Conservation (phyloP, 768 basidiomycete species). For the Termitomyces sp. region DNA sequence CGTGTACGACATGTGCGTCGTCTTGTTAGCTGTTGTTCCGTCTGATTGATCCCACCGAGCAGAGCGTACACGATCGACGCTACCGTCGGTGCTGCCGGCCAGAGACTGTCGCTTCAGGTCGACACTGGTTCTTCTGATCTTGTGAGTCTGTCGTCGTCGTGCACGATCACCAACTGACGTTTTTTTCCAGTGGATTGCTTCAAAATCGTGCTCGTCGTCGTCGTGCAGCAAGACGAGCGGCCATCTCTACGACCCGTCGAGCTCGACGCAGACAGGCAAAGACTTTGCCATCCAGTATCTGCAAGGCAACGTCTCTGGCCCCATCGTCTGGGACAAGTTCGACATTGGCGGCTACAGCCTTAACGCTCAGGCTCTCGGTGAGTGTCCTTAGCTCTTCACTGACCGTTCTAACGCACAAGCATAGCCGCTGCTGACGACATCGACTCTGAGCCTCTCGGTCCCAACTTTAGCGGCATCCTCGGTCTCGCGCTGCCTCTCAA, state of each 20-base stretch:
- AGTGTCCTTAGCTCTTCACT: conserved; percentile 10
- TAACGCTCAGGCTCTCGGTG: conserved; percentile 66
- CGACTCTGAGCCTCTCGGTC: conserved; percentile 48
- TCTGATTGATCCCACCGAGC: not conserved
- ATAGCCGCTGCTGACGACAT: conserved; percentile 58
- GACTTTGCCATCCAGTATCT: conserved; percentile 55
- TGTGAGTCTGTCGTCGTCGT: conserved; percentile 31
- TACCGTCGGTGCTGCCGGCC: conserved; percentile 40
- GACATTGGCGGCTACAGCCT: conserved; percentile 61
- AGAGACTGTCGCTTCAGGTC: conserved; percentile 61
- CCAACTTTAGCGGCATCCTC: conserved; percentile 60
- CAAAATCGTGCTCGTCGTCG: conserved; percentile 54
- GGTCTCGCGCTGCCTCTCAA: conserved; percentile 73
- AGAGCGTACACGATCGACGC: conserved; percentile 68
- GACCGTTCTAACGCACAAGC: not conserved
- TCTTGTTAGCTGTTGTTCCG: conserved; percentile 15
- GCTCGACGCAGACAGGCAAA: conserved; percentile 35
- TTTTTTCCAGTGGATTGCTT: conserved; percentile 65
- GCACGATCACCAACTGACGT: not conserved
- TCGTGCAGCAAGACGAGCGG: conserved; percentile 43
- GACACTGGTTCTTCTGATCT: conserved; percentile 83
- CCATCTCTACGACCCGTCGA: conserved; percentile 51
- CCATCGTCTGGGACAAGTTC: conserved; percentile 67
- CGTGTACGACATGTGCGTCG: conserved; percentile 59
- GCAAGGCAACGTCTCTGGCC: conserved; percentile 51